Evolutionary conservation across 176 grass and related monocot species (phyloP).

Genomic region (Oryza nivara): DNA sequence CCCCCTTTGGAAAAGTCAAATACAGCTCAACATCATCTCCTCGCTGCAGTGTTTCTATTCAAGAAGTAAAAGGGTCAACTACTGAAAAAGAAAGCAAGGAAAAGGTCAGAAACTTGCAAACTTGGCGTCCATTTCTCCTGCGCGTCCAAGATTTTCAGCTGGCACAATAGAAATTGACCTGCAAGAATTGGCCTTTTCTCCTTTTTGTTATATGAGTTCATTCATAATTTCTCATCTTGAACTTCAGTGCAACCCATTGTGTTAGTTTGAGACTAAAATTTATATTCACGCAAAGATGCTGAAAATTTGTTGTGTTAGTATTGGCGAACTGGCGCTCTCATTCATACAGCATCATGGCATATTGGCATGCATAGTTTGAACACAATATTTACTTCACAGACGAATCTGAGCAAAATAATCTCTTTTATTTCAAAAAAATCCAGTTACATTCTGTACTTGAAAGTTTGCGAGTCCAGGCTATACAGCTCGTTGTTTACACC

Average conservation of each 20-base stretch:
- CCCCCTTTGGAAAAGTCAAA: constrained; percentile 8
- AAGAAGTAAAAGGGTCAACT: not conserved
- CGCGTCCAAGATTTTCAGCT: not conserved
- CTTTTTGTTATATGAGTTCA: not conserved
- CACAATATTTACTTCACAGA: not conserved
- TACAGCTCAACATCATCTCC: not conserved
- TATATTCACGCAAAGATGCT: not conserved
- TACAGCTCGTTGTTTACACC: constrained; percentile 5
- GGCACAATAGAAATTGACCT: not conserved
- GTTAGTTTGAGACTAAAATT: not conserved
- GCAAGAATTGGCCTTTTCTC: too few relatives aligned
- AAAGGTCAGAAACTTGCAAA: not conserved
- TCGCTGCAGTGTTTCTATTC: constrained; percentile 19
- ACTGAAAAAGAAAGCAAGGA: not conserved
- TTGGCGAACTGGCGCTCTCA: not conserved
- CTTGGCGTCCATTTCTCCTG: constrained; percentile 1
- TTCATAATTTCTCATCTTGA: not conserved
- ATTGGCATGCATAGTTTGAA: not conserved
- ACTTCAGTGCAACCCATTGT: not conserved
- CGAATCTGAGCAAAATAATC: constrained; percentile 4
- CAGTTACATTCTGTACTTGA: constrained; percentile 27
- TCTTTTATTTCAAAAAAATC: constrained; percentile 29
- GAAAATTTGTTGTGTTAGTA: not conserved
- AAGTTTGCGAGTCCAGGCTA: constrained; percentile 14
- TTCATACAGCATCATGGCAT: not conserved